A percentile compares a stretch with the other conserved stretches of the same genome.
phyloP scores from a whole-genome alignment of 257 asterid species.

The Knoxia roxburghii region DNA sequence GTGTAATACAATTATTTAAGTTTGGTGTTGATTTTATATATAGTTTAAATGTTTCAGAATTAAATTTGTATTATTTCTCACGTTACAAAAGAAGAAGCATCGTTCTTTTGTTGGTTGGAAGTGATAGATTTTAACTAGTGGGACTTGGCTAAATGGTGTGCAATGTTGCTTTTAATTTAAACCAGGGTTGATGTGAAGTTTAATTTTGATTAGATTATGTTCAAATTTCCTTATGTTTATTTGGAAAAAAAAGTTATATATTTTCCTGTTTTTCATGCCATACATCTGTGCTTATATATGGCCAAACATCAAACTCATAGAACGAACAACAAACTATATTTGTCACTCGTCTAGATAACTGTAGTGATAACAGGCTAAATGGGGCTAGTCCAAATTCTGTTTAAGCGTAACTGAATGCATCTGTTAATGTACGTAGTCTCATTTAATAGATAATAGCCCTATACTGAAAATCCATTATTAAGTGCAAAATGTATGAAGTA shows the following conservation, averaged over 20 bases:
- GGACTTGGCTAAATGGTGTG: background rate
- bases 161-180: background rate
- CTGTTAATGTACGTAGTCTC: too few species aligned
- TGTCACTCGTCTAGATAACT: background rate
- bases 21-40: background rate
- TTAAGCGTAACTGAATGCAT: too few species aligned
- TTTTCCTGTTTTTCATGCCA: too few species aligned
- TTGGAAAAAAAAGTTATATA: too few species aligned
- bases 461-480: too few species aligned
- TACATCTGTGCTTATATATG: background rate
- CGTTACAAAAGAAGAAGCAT: background rate
- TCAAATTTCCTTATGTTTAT: background rate
- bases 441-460: too few species aligned
- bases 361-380: background rate
- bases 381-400: background rate
- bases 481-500: background rate
- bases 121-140: background rate
- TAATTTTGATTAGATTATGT: background rate
- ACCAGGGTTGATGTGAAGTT: background rate
- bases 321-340: too few species aligned
- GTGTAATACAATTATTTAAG: background rate
- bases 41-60: too few species aligned
- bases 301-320: background rate
- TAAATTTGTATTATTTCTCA: too few species aligned
- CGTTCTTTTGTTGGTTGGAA: background rate